These are phyloP conservation scores for Eucalyptus paniculata DNA, from an alignment of 345 rosid species.

Conservation along the genomic window DNA sequence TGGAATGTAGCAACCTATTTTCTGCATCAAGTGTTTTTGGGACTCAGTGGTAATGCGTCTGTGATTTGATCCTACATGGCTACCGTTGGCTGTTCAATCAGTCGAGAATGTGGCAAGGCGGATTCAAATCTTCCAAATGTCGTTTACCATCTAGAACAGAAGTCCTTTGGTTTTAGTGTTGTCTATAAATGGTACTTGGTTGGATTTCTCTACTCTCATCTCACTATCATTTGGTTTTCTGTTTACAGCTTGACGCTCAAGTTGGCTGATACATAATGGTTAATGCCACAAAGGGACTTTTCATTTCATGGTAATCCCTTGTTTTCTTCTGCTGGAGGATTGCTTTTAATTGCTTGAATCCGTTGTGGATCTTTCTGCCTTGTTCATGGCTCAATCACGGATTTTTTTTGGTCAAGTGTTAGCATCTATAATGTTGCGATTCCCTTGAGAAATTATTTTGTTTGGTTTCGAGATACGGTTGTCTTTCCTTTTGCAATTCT, in stretches of 20 bases:
- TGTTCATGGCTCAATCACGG: neutral
- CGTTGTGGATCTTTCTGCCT: neutral
- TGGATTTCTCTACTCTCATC: neutral
- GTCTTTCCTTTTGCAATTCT: neutral
- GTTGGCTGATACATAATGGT: constrained; percentile 34
- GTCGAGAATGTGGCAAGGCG: rapidly evolving
- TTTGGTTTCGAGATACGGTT: neutral
- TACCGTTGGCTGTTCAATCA: neutral
- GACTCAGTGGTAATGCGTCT: neutral
- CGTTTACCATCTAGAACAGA: rapidly evolving
- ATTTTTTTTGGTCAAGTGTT: neutral
- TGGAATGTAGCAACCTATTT: neutral
- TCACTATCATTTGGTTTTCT: neutral
- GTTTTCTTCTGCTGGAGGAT: neutral
- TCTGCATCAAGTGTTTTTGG: neutral
- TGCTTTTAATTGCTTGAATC: neutral
- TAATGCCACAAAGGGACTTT: constrained; percentile 76
- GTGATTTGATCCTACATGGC: neutral
- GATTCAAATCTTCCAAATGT: neutral
- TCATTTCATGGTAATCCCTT: constrained; percentile 49
- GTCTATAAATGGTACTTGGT: neutral
- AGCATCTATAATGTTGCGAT: neutral
- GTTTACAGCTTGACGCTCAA: neutral
- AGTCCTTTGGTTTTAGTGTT: neutral
- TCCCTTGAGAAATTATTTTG: neutral